phyloP scores from a whole-genome alignment of 1,139 yeast species.

The Scheffersomyces stambukii region DNA sequence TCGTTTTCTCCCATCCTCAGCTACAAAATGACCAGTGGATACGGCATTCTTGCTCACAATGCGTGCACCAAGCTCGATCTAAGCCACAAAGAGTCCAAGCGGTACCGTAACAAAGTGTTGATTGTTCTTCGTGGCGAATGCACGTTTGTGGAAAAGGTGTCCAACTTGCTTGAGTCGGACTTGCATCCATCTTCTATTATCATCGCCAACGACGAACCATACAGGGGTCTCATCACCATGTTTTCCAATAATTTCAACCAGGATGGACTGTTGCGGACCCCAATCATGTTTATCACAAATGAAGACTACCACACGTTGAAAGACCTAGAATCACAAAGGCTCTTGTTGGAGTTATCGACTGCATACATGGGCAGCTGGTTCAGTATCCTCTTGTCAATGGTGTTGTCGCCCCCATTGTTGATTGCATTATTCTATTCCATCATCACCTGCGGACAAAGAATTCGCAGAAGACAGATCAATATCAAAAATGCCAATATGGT shows the following conservation, averaged over 20 bases:
- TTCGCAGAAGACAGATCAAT: slow-evolving; percentile 25
- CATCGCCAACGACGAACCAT: slow-evolving; percentile 41
- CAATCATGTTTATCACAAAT: slow-evolving; percentile 36
- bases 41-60: slow-evolving; percentile 22
- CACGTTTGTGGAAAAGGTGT: slow-evolving; percentile 39
- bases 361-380: slow-evolving; percentile 40
- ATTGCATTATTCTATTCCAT: slow-evolving; percentile 32
- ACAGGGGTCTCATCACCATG: slow-evolving; percentile 40
- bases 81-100: slow-evolving; percentile 12
- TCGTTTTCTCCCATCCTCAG: slow-evolving; percentile 38
- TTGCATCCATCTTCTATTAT: slow-evolving; percentile 31
- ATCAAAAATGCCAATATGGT: slow-evolving; percentile 32
- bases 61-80: slow-evolving; percentile 23
- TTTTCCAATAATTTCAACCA: slow-evolving; percentile 36
- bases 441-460: slow-evolving; percentile 28
- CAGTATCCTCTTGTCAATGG: slow-evolving; percentile 36
- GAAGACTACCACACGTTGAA: slow-evolving; percentile 30
- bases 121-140: slow-evolving; percentile 40
- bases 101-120: slow-evolving; percentile 20
- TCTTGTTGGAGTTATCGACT: slow-evolving; percentile 23
- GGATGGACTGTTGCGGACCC: slow-evolving; percentile 30
- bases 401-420: slow-evolving; percentile 41
- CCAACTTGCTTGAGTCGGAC: slow-evolving; percentile 24
- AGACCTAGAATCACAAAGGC: slow-evolving; percentile 9
- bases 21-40: slow-evolving; percentile 20